Evolutionary conservation across 805 yeast species (phyloP), one percentile per base, ranked within the genome.

Genomic region (Pichia cephalocereana): DNA sequence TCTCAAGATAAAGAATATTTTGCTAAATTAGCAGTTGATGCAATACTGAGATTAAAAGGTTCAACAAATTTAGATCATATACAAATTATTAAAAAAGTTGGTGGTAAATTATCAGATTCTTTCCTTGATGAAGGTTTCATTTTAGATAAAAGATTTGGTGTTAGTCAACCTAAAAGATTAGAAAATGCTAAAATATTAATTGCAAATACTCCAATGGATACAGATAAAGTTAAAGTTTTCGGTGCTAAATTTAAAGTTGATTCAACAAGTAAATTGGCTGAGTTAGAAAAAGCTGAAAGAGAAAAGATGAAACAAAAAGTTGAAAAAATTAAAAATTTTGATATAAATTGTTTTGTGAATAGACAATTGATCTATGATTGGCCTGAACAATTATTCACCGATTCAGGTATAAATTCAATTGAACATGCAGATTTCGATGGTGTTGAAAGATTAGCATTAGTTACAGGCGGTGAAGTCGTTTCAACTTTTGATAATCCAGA

Each of bases 381-480:
- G 77, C 99, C 99, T 27, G 99, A 93, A 70, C 96, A 87, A 68
- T 74, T 93, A 56, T 86, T 93, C 61, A 77, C 95, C 7, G 99
- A 91, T 57, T 69, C 88, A 40, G 80, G 82, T 47, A 86, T 93
- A 59, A 90, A 87, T 67, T 82, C 96, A 23, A 88, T 93, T 54
- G 99, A 93, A 68, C 99, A 93, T 64, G 98, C 99, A 15, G 99
- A 93, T 67, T 93, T 93, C 59, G 98, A 87, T 61, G 99, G 98
- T 61, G 87, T 93, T 47, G 99, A 93, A 72, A 82, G 98, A 64
- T 77, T 93, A 56, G 96, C 99, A 3, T 73, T 91, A 39, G 99
- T 89, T 32, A 90, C 98, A 12, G 99, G 99, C 46, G 99, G 96
- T 63, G 98, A 93, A 72, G 97, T 93, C 46, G 96, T 83, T 2